Evolutionary conservation across 345 rosid genomes (phyloP), one percentile per base, ranked within the genome.

Genomic region (Luvunga scandens): DNA sequence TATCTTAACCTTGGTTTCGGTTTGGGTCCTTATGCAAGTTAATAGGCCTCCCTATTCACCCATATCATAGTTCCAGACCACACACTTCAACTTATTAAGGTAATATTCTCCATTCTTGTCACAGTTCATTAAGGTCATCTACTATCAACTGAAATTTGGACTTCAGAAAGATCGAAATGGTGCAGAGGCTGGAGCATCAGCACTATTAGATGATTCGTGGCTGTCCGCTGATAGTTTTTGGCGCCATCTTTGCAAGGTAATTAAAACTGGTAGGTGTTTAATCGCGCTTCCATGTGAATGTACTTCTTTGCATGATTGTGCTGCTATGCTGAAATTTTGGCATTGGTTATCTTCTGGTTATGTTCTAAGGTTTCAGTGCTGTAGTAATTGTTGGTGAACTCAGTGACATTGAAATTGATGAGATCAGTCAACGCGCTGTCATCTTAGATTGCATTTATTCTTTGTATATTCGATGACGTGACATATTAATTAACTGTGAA

Each of bases 81-180:
- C 19, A 13, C 6, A 1, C 25, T n/a, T 61, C 25, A 25, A 9
- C 33, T 59, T 25, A 9, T 61, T 61, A 61, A 61, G 65, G 65
- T 63, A 28, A 30, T 18, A 3, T 63, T 13, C 36, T 30, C 9
- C 36, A 30, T 30, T 28, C 25, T 84, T 80, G 36, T 76, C 60
- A 50, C 92, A 95, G 99, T 95, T 95, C 89, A 87, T 92, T 64
- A 87, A 83, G 87, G 94, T 90, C 78, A 81, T 92, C 73, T 95
- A 89, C 86, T 80, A 93, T 86, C 99, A 95, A 87, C 90, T 95
- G 72, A 91, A 91, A 86, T 89, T 86, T 78, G 99, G 94, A 81
- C 91, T 93, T 75, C 92, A 86, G 78, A 93, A 89, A 83, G 98
- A 93, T 63, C 76, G 66, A 36, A 82, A 74, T 76, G 69, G 78